Conservation (phyloP, 2,329 filamentous ascomycete genomes). For the Aspergillus uvarum region DNA sequence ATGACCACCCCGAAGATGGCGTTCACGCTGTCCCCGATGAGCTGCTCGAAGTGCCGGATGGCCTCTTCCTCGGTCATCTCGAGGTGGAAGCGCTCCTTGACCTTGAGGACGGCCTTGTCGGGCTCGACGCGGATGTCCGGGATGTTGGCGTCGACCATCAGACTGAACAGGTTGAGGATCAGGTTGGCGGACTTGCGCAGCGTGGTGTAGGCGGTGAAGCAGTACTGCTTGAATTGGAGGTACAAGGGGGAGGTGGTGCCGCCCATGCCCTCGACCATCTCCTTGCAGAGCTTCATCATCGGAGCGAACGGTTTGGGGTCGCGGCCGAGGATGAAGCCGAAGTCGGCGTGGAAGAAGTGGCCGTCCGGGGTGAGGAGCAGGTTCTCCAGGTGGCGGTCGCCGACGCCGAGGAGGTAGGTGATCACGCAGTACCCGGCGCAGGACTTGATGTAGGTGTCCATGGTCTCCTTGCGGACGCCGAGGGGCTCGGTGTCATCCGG, state of each 20-base stretch:
- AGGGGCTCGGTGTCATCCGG: constrained; percentile 78
- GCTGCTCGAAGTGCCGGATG: constrained; percentile 77
- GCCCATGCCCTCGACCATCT: constrained; percentile 99
- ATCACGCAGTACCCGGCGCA: constrained; percentile 98
- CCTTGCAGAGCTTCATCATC: constrained; percentile 92
- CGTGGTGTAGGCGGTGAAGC: constrained; percentile 90
- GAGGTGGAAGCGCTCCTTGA: constrained; percentile 89
- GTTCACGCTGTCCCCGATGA: constrained; percentile 88
- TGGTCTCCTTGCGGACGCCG: constrained; percentile 83
- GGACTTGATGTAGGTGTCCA: constrained; percentile 94
- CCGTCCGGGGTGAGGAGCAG: constrained; percentile 84
- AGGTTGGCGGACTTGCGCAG: constrained; percentile 85
- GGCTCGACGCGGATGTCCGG: constrained; percentile 90
- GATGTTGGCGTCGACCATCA: constrained; percentile 98
- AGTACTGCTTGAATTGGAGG: constrained; percentile 88
- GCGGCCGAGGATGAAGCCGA: constrained; percentile 94
- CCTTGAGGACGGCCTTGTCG: constrained; percentile 91
- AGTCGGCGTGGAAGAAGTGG: constrained; percentile 98
- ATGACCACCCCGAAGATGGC: constrained; percentile 92
- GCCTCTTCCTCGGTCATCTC: constrained; percentile 92
- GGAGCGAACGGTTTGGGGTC: constrained; percentile 97
- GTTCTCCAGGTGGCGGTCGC: constrained; percentile 94
- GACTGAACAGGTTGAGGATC: constrained; percentile 89
- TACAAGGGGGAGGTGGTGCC: constrained; percentile 79
- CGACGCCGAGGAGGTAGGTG: constrained; percentile 94